Conservation (phyloP, 495 filamentous ascomycete genomes). For the Penicillium malachiteum region DNA sequence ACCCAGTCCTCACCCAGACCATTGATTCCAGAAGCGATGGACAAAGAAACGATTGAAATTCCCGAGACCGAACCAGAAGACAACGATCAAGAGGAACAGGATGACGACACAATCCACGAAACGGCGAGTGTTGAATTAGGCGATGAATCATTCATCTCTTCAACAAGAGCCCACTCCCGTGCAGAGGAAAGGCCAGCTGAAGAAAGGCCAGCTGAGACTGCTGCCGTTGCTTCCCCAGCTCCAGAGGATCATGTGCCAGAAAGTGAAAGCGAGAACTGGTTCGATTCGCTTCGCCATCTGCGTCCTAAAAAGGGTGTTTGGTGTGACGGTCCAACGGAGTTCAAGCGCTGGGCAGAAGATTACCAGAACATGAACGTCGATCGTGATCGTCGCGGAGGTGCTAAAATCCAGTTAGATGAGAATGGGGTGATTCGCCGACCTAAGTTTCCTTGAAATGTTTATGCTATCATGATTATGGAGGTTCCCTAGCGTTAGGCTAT, state of each 20-base stretch:
- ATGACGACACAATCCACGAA: slow-evolving; percentile 30
- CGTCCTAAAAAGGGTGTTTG: slow-evolving; percentile 24
- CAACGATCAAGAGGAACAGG: slow-evolving; percentile 5
- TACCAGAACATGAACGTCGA: slow-evolving; percentile 35
- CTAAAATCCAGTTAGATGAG: slow-evolving; percentile 28
- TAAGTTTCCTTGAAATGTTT: slow-evolving; percentile 6
- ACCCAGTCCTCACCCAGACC: too few species aligned
- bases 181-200: background rate
- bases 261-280: slow-evolving; percentile 34
- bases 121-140: slow-evolving; percentile 46
- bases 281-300: slow-evolving; percentile 32
- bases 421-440: slow-evolving; percentile 34
- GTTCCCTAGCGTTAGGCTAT: too few species aligned
- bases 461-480: background rate
- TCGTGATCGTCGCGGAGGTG: slow-evolving; percentile 28
- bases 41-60: slow-evolving; percentile 5
- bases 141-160: slow-evolving; percentile 23
- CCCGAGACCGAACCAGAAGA: slow-evolving; percentile 14
- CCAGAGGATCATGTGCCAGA: slow-evolving; percentile 8
- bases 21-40: background rate
- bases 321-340: slow-evolving; percentile 41
- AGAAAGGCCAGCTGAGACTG: background rate
- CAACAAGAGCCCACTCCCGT: background rate
- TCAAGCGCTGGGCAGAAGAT: slow-evolving; percentile 43
- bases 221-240: background rate